These are phyloP conservation scores for Boletus subparvulus DNA, from an alignment of 768 basidiomycete species.

Conservation along the genomic window DNA sequence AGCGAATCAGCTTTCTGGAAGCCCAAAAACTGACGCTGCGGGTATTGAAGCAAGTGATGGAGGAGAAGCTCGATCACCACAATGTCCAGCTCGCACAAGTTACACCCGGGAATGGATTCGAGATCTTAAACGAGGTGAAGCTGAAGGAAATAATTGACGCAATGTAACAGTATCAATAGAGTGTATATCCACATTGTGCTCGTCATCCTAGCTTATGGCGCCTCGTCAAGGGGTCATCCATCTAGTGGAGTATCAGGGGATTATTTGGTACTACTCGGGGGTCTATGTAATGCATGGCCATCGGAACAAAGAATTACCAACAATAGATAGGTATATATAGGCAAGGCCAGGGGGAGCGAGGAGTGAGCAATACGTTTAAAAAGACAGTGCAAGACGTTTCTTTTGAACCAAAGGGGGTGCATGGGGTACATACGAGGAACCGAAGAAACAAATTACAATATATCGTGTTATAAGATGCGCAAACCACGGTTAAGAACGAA, in stretches of 20 bases:
- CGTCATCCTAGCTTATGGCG: not conserved
- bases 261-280: not conserved
- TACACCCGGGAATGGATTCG: constrained; percentile 79
- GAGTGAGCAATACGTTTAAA: constrained; percentile 5
- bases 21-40: constrained; percentile 84
- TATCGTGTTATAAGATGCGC: constrained; percentile 19
- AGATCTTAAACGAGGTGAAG: constrained; percentile 78
- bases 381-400: constrained; percentile 13
- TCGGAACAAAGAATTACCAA: constrained; percentile 8
- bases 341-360: not conserved
- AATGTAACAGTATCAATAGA: constrained; percentile 50
- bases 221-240: not conserved
- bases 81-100: constrained; percentile 98
- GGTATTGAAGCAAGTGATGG: constrained; percentile 99
- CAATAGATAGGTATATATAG: constrained; percentile 29
- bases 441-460: constrained; percentile 14
- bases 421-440: constrained; percentile 18
- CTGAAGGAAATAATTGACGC: constrained; percentile 84
- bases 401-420: constrained; percentile 5
- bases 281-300: constrained; percentile 5
- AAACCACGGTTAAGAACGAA: constrained; percentile 6
- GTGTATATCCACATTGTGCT: constrained; percentile 14
- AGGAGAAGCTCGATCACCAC: constrained; percentile 98
- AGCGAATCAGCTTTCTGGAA: constrained; percentile 91
- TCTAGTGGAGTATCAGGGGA: not conserved